Base-by-base conservation (phyloP, 805 yeast genomes). In the Wickerhamomyces ciferrii region DNA sequence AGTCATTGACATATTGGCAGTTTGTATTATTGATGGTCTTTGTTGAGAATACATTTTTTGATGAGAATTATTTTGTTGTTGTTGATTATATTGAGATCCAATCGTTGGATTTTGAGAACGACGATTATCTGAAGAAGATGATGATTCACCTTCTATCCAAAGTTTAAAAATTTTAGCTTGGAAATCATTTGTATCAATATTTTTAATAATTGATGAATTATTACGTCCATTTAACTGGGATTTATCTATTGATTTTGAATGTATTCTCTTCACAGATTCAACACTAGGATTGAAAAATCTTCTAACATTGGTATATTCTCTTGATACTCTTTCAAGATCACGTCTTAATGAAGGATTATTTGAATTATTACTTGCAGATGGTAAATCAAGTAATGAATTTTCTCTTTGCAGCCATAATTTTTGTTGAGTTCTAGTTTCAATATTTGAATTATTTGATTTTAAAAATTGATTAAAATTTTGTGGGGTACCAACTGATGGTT, bases 361-460 rank as follows among this genome's bases (percentile, higher is more conserved):
- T 4, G 39, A 43, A 36, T 47, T 50, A 29, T 45, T 45, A 38
- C 52, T 54, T 25, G 47, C 31, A 40, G 46, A 40, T 1, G 59
- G 48, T 8, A 82, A 63, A 59, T 84, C 91, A 66, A 83, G 68
- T 38, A 84, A 67, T 2, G 87, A 80, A 55, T 79, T 83, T 53
- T 86, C 92, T 52, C 92, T 71, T 61, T 86, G 96, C 31, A 88
- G 68, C 96, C 96, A 87, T 43, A 89, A 72, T 51, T 83, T 76
- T 59, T 86, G 94, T 59, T 88, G 96, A 0, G 96, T 87, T 66
- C 96, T 72, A 1, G 87, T 81, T 49, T 82, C 87, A 25, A 68
- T 61, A 44, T 68, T 68, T 1, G 62, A 49, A 47, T 63, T 53
- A 36, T 66, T 69, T 3, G 68, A 44, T 50, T 66, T 66, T 45